Evolutionary conservation across 2,329 filamentous ascomycete genomes (phyloP), one percentile per base, ranked within the genome.

Genomic region (Torrubiellomyces zombiae): DNA sequence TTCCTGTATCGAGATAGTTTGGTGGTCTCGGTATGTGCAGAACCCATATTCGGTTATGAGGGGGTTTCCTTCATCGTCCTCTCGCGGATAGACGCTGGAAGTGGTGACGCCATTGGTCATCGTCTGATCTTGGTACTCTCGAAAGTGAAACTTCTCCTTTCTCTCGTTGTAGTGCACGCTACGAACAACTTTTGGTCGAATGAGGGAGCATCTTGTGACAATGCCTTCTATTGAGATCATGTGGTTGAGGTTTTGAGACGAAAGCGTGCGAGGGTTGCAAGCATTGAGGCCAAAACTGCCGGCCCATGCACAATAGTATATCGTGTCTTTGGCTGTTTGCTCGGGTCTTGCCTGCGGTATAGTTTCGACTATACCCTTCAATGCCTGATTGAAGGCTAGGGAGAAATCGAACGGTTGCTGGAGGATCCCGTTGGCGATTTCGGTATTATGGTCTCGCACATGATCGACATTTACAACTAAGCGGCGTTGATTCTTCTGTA

Each of bases 181-280:
- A 57, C 91, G 92, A 33, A 95, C 75, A n/a, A 98, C 73, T 55
- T 98, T 98, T 8, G 89, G 89, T 28, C 91, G 70, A 34, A 98
- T 92, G 12, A 98, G 63, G 14, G 85, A 94, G 54, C 82, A 92
- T 50, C 89, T 79, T 18, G 89, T 98, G 20, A 98, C 89, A 41
- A 98, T 98, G 23, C 89, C 89, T 53, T 98, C 89, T 25, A 98
- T 65, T 4, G 85, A 93, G 9, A 98, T 80, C 85, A 98, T 94
- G 44, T 80, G 75, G 51, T 98, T 98, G 28, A 98, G 67, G 42
- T 92, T 80, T 20, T 72, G 65, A 3, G 86, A 94, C 25, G 81
- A 81, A 16, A 98, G 58, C 1, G 89, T 95, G 38, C 89, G 72
- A 20, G 89, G 89, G 44, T 94, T 98, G 64, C 85, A 94, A 9